A percentile compares a stretch with the other conserved stretches of the same genome.
These are phyloP conservation scores for Mimosa pudica DNA, from an alignment of 306 rosid genomes.

Conservation along the genomic window DNA sequence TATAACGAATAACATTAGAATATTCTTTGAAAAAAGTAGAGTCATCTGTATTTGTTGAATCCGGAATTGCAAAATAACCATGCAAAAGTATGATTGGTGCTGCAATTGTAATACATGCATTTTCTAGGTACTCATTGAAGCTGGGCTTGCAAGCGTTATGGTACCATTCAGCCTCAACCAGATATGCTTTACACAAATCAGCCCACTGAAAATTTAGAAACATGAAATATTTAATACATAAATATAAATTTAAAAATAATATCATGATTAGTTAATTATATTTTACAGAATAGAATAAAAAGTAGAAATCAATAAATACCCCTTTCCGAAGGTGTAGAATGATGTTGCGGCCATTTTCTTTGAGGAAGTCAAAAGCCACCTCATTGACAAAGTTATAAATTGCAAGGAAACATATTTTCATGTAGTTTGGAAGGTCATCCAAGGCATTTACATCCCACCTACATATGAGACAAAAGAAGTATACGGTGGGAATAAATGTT, in stretches of 20 bases:
- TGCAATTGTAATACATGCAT: neutral
- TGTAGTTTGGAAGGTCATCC: neutral
- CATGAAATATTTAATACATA: neutral
- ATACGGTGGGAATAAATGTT: neutral
- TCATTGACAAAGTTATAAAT: neutral
- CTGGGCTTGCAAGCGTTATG: neutral
- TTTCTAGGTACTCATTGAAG: neutral
- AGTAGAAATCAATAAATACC: neutral
- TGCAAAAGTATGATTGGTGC: neutral
- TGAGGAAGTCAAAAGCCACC: slow-evolving; percentile 1
- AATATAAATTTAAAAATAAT: no score
- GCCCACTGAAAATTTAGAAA: slow-evolving; percentile 25
- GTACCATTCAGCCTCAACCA: slow-evolving; percentile 10
- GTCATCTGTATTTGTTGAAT: neutral
- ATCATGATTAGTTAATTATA: no score
- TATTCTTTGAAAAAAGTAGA: neutral
- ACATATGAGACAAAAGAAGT: neutral
- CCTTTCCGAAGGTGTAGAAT: slow-evolving; percentile 11
- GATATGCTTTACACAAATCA: neutral
- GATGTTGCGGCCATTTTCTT: neutral
- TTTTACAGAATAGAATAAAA: no score
- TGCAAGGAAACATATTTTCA: slow-evolving; percentile 4
- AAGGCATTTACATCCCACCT: neutral
- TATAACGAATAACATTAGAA: neutral
- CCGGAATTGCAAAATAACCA: neutral